A percentile compares a stretch with the other conserved stretches of the same genome.
phyloP scores from a whole-genome alignment of 176 grass and related monocot species.

The Musa beccarii region DNA sequence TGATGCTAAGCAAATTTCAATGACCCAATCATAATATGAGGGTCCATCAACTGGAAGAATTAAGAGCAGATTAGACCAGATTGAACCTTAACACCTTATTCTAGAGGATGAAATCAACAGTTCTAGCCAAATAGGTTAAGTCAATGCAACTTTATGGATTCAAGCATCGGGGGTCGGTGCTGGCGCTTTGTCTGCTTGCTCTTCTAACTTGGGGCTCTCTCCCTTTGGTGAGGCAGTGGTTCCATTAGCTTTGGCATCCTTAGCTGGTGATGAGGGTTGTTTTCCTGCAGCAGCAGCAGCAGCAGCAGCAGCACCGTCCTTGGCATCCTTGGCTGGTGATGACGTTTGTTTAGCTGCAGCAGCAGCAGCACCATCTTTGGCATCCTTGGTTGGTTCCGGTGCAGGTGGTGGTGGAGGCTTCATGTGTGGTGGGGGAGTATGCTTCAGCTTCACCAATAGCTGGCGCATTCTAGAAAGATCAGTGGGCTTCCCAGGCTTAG shows the following conservation, averaged over 20 bases:
- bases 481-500: background rate
- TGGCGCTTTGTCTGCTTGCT: background rate
- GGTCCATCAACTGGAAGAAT: no score
- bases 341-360: background rate
- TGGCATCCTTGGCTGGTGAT: background rate
- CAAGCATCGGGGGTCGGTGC: background rate
- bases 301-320: background rate
- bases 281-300: background rate
- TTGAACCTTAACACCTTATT: no score
- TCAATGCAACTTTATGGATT: background rate
- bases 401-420: conserved; percentile 1
- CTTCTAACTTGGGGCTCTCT: background rate
- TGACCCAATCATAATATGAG: no score
- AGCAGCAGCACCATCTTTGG: background rate
- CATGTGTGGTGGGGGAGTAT: conserved; percentile 7
- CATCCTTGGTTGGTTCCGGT: background rate
- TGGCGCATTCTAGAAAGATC: conserved; percentile 3
- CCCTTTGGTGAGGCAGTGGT: background rate
- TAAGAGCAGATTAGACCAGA: no score
- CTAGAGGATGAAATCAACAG: background rate
- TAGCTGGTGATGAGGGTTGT: background rate
- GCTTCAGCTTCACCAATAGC: conserved; percentile 4
- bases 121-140: background rate
- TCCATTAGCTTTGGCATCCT: conserved; percentile 16
- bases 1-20: no score